phyloP scores from a whole-genome alignment of 768 basidiomycete species.

The Flagelloscypha sp. region DNA sequence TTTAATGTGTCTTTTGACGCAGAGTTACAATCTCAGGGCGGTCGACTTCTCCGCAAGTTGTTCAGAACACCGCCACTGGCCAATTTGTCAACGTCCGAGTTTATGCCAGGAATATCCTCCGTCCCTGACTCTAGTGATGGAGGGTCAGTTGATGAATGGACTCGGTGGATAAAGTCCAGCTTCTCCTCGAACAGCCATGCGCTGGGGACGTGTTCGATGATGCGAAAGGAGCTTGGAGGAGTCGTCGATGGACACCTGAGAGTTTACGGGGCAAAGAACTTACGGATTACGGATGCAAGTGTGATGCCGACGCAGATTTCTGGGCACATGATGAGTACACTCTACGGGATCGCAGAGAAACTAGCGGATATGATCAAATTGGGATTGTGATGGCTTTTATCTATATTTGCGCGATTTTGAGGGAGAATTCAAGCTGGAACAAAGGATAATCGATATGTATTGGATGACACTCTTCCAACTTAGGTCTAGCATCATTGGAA shows the following conservation, averaged over 20 bases:
- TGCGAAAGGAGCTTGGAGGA: slow-evolving; percentile 12
- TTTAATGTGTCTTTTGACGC: slow-evolving; percentile 42
- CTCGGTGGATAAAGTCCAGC: slow-evolving; percentile 21
- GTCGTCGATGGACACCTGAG: slow-evolving; percentile 32
- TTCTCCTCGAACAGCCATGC: not conserved
- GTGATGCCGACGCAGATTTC: slow-evolving; percentile 10
- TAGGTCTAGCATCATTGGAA: too few relatives aligned
- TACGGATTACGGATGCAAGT: slow-evolving; percentile 27
- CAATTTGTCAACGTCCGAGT: slow-evolving; percentile 15
- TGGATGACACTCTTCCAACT: too few relatives aligned
- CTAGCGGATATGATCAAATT: slow-evolving; percentile 9
- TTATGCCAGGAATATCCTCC: slow-evolving; percentile 14
- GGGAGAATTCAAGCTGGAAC: too few relatives aligned
- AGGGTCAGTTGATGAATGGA: slow-evolving; percentile 20
- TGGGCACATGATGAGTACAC: slow-evolving; percentile 10
- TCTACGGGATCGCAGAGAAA: slow-evolving; percentile 18
- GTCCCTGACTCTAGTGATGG: slow-evolving; percentile 20
- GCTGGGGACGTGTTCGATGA: too few relatives aligned
- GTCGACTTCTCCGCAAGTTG: slow-evolving; percentile 34
- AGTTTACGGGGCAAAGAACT: slow-evolving; percentile 36
- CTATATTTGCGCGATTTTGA: too few relatives aligned
- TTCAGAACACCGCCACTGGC: slow-evolving; percentile 31
- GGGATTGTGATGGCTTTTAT: not conserved
- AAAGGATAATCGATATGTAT: too few relatives aligned
- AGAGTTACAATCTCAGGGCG: slow-evolving; percentile 39